A percentile compares a stretch with the other conserved stretches of the same genome.
Conservation (phyloP, 2,329 filamentous ascomycete species). For the Colletotrichum camelliae region DNA sequence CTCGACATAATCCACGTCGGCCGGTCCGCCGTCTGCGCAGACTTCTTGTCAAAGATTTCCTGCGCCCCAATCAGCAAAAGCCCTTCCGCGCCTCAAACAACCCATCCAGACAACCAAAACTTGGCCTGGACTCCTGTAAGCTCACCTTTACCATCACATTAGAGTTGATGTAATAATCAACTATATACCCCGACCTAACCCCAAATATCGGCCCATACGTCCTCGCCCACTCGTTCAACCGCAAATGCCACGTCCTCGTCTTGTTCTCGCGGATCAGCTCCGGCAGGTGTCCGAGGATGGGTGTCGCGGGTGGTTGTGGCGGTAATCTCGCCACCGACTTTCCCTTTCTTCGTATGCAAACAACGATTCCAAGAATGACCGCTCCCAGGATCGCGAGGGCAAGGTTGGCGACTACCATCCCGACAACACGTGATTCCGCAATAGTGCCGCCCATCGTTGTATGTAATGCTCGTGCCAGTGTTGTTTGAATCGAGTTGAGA, state of each 20-base stretch:
- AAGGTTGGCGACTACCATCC: fast-evolving
- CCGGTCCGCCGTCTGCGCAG: neutral
- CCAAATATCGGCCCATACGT: neutral
- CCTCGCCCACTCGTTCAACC: neutral
- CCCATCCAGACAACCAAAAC: neutral
- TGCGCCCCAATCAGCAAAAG: neutral
- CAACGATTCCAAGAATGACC: neutral
- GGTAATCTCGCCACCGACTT: neutral
- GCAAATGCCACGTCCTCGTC: neutral
- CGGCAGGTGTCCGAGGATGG: neutral
- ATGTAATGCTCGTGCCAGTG: neutral
- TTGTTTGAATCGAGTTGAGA: neutral
- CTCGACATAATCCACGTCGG: slow-evolving; percentile 8
- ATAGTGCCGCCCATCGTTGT: fast-evolving
- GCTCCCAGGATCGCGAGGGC: neutral
- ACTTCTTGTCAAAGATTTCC: slow-evolving; percentile 2
- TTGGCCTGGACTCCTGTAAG: neutral
- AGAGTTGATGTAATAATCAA: slow-evolving; percentile 2
- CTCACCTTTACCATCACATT: neutral
- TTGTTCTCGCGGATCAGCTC: neutral
- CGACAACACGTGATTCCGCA: neutral
- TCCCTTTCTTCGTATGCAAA: neutral
- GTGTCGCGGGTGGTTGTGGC: neutral
- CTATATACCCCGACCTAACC: neutral
- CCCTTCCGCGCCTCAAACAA: neutral